Evolutionary conservation across 2,329 filamentous ascomycete species (phyloP), one percentile per base, ranked within the genome.

Genomic region (Fusarium sp.): DNA sequence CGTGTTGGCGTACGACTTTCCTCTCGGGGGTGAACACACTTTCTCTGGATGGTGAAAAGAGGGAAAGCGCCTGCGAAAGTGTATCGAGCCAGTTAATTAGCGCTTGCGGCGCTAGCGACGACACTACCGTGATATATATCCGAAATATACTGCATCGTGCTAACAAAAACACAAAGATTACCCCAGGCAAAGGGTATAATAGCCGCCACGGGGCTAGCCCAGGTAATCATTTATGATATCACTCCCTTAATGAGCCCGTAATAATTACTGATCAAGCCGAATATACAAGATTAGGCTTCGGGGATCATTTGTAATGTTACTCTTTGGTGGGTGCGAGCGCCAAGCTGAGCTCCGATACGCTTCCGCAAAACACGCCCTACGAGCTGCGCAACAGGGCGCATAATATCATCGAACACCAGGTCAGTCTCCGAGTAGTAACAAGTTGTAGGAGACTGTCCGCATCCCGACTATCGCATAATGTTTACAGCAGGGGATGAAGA

Each of bases 171-270:
- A 67, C 85, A 88, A 0, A 91, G 79, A 72, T 91, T 91, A 1
- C 89, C 90, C 85, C 87, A 90, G 0, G 87, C 87, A 75, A 92
- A 91, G 0, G 87, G 83, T 4, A 90, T 81, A 7, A 89, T 87
- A 5, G 88, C 86, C 0, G 87, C 78, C 0, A 86, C 83, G 0
- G 88, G 85, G 27, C 85, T 84, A 0, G 84, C 85, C 87, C 88
- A 22, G 12, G 40, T 22, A 4, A 14, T 14, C 6, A 22, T 44
- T 44, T 14, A 22, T 14, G 6, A 44, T 14, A 42, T 14, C 3
- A 14, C 6, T 16, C 20, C 20, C 6, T 44, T 22, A 12, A 5
- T 7, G n/a, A 7, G 11, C 40, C 11, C 1, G 4, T 22, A 22
- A 44, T 44, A 44, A 44, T 44, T 44, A 44, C 20, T 22, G 20